Percentiles rank a stretch among this genome's conserved stretches.
phyloP scores from a whole-genome alignment of 495 filamentous ascomycete species.

The Aspergillus campestris region DNA sequence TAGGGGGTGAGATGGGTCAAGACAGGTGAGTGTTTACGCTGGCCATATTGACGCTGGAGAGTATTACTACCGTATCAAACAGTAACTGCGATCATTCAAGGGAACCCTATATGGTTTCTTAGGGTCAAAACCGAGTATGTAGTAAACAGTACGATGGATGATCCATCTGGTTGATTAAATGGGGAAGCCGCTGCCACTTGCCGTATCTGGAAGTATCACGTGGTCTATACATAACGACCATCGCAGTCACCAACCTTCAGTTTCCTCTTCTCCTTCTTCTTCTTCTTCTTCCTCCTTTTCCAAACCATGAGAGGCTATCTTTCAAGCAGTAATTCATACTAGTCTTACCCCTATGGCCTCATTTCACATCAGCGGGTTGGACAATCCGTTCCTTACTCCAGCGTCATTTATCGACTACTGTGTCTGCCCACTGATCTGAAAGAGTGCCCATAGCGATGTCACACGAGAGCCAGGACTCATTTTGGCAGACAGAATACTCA shows the following conservation, averaged over 20 bases:
- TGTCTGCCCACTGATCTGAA: not conserved
- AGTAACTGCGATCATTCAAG: not conserved
- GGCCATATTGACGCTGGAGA: constrained; percentile 32
- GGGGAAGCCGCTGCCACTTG: constrained; percentile 4
- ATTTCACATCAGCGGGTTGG: not conserved
- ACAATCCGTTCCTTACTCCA: constrained; percentile 17
- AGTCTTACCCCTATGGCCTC: not conserved
- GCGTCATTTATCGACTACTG: not conserved
- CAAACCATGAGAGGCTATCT: not conserved
- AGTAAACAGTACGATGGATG: no score
- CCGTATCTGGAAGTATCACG: constrained; percentile 5
- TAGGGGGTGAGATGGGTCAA: constrained; percentile 1
- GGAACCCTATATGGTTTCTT: not conserved
- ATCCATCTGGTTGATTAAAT: not conserved
- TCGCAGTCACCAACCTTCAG: not conserved
- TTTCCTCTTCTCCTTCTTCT: not conserved
- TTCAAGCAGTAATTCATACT: not conserved
- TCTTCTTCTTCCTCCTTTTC: not conserved
- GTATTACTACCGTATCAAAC: not conserved
- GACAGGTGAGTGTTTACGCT: constrained; percentile 31
- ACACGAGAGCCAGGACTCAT: constrained; percentile 20
- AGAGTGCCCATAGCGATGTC: constrained; percentile 10
- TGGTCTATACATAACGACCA: constrained; percentile 1
- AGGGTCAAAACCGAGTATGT: not conserved
- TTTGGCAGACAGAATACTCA: constrained; percentile 7